phyloP scores from a whole-genome alignment of 306 rosid genomes.

The Abrus precatorius region DNA sequence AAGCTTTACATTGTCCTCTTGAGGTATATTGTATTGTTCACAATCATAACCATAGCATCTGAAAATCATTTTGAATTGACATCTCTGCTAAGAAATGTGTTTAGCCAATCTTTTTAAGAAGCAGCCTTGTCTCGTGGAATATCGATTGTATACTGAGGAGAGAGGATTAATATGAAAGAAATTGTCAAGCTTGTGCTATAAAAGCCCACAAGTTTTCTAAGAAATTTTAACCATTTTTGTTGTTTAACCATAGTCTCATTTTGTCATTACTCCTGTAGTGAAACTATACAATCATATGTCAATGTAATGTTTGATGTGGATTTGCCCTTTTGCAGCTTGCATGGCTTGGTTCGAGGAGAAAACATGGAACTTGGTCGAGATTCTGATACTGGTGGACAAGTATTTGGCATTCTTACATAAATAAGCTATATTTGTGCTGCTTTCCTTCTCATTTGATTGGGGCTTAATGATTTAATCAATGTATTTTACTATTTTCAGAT shows the following conservation, averaged over 20 bases:
- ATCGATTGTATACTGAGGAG: too few species aligned
- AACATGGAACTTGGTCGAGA: conserved; percentile 95
- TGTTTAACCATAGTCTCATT: background rate
- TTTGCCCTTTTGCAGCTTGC: conserved; percentile 54
- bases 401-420: conserved; percentile 41
- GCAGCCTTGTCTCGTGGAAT: too few species aligned
- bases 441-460: background rate
- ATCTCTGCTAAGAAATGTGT: background rate
- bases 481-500: conserved; percentile 54
- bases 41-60: background rate
- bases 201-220: background rate
- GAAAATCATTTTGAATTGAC: background rate
- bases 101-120: background rate
- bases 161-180: too few species aligned
- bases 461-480: conserved; percentile 32
- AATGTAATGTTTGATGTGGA: too few species aligned
- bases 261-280: background rate
- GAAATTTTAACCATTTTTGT: conserved; percentile 7
- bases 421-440: background rate
- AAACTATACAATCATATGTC: too few species aligned
- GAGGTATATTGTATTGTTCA: conserved; percentile 53
- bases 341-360: conserved; percentile 74
- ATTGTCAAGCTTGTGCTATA: conserved; percentile 9
- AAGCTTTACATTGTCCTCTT: conserved; percentile 80
- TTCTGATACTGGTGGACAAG: conserved; percentile 96